Base-by-base conservation (phyloP, 495 filamentous ascomycete genomes). In the Xylaria curta region DNA sequence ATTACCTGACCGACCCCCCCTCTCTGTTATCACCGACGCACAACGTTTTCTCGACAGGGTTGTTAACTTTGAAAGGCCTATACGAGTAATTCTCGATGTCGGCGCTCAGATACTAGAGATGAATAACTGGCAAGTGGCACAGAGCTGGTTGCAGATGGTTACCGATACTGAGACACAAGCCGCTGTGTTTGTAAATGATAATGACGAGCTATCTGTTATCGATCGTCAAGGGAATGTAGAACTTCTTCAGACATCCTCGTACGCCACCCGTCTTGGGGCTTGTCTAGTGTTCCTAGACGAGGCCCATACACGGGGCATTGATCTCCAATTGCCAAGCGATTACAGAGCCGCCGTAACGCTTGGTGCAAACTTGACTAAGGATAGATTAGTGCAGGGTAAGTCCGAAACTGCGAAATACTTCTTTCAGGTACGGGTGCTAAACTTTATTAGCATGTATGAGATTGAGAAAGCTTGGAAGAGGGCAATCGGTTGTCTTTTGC, bases 221-320 rank as follows among this genome's bases (percentile, higher is more conserved):
- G 81, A 77, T 13, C 80, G 83, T 28, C 74, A 81, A 38, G 87
- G 87, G 0, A 79, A 68, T 0, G 75, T 81, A 0, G 87, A 91
- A 66, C 78, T 80, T 0, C 80, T 94, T 5, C 81, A 86, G 8
- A 81, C 80, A 0, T 94, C 93, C 0, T 84, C 91, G 0, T 95
- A 88, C 75, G 74, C 82, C 0, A 80, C 85, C 10, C 86, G 90
- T 13, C 81, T 93, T 36, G 88, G 87, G 13, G 72, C 78, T 0
- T 95, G 91, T 72, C 80, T 93, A 0, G 87, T 95, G 0, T 95
- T 91, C 74, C 82, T 95, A 2, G 93, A 94, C 61, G 89, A 96
- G 72, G 87, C 87, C 0, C 93, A 96, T 72, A 94, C 93, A 0
- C 80, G 93, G 73, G 93, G 93, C 0, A 92, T 88, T 0, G 92